Conservation (phyloP, 371 early-diverging fungal genomes). For the Apophysomyces trapeziformis region DNA sequence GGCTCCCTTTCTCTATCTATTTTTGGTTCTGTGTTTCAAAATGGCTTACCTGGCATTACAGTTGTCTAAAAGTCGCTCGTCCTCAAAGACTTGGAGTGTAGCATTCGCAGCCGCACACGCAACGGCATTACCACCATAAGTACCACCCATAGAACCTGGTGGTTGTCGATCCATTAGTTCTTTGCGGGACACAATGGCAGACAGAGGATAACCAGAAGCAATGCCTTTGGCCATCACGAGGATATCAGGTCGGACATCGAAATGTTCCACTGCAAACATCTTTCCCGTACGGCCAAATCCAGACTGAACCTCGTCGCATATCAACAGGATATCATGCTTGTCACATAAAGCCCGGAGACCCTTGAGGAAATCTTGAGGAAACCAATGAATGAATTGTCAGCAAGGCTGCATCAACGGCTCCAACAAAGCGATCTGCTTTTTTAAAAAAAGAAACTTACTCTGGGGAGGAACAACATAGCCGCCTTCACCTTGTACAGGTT, state of each 20-base stretch:
- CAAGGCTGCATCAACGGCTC: neutral
- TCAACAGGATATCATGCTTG: conserved; percentile 46
- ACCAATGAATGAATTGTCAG: neutral
- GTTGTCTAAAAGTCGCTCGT: conserved; percentile 48
- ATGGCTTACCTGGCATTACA: conserved; percentile 35
- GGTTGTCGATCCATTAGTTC: conserved; percentile 49
- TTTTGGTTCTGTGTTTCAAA: neutral
- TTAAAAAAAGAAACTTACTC: conserved; percentile 30
- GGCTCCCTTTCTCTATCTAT: neutral
- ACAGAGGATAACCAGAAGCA: conserved; percentile 53
- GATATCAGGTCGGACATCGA: conserved; percentile 46
- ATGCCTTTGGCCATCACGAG: conserved; percentile 59
- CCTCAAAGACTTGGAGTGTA: conserved; percentile 46
- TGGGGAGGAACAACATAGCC: conserved; percentile 77
- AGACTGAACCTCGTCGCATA: conserved; percentile 42
- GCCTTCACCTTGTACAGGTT: conserved; percentile 86
- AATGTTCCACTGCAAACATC: conserved; percentile 51
- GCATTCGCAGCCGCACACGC: conserved; percentile 55
- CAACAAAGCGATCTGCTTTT: no score
- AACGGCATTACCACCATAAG: conserved; percentile 55
- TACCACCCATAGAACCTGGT: conserved; percentile 53
- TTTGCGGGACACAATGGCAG: conserved; percentile 46
- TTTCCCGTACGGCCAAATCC: conserved; percentile 41
- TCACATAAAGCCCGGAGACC: conserved; percentile 66
- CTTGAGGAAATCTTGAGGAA: conserved; percentile 53